Evolutionary conservation across 129 eudicot genomes (phyloP).

Genomic region (sunflower (Helianthus annuus)): HanXRQr2.0-SUNRISE NC_035442.2:162772009-162772508

Average conservation of each 20-base stretch:
- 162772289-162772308: slow-evolving; percentile 92
- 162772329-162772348: not conserved
- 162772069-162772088: slow-evolving; percentile 88
- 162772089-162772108: slow-evolving; percentile 89
- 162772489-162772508: too few relatives aligned
- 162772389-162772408: too few relatives aligned
- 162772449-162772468: too few relatives aligned
- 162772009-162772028: slow-evolving; percentile 94
- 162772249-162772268: slow-evolving; percentile 84
- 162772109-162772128: slow-evolving; percentile 81
- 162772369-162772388: too few relatives aligned
- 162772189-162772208: slow-evolving; percentile 58
- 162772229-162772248: slow-evolving; percentile 88
- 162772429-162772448: too few relatives aligned
- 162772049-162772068: slow-evolving; percentile 81
- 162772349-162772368: not conserved
- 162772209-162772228: slow-evolving; percentile 80
- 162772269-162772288: slow-evolving; percentile 92
- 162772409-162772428: too few relatives aligned
- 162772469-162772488: too few relatives aligned
- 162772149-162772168: slow-evolving; percentile 77
- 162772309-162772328: slow-evolving; percentile 25
- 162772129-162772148: slow-evolving; percentile 98
- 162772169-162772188: slow-evolving; percentile 78
- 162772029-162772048: slow-evolving; percentile 94